Base-by-base conservation (phyloP, 192 early-diverging fungal genomes). In the Cladochytrium replicatum region DNA sequence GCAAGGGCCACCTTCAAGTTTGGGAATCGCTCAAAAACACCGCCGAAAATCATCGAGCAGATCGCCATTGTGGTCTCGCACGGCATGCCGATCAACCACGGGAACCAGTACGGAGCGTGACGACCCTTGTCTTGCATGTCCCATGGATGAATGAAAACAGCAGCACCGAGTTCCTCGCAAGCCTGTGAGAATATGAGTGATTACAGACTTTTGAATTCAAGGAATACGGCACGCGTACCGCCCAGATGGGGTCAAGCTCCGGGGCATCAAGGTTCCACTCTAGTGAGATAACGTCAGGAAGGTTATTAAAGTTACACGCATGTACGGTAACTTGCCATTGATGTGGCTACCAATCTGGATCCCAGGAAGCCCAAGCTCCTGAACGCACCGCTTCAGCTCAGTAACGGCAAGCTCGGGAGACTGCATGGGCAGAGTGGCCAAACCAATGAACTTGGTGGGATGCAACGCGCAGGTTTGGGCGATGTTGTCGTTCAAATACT, bases 201-300 rank as follows among this genome's bases (percentile, higher is more conserved):
- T 22, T 23, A 1, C 1, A 0, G 19, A n/a, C n/a, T n/a, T n/a
- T n/a, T n/a, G n/a, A n/a, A n/a, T n/a, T n/a, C n/a, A n/a, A n/a
- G n/a, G n/a, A 22, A 24, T 21, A 6, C 15, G 19, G 15, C 3
- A 13, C 22, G 39, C 31, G 1, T 32, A 60, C 58, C 19, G 64
- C 55, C 80, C 80, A 82, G 37, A 82, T 59, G 7, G 66, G 68
- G 43, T 82, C 74, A 29, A 82, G 57, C 45, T 82, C 80, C 11
- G 76, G 78, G 2, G 80, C 78, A 43, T 81, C 80, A 39, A 82
- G 54, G 55, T 82, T 82, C 80, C 80, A 82, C 32, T 82, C 75
- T 58, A 22, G 31, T 4, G 29, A 46, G 28, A 5, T 5, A 4
- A 22, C 40, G 5, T 15, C 40, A 41, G 40, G n/a, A n/a, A n/a